Base-by-base conservation (phyloP, 2,329 filamentous ascomycete genomes). In the Akanthomyces dipterigenus region DNA sequence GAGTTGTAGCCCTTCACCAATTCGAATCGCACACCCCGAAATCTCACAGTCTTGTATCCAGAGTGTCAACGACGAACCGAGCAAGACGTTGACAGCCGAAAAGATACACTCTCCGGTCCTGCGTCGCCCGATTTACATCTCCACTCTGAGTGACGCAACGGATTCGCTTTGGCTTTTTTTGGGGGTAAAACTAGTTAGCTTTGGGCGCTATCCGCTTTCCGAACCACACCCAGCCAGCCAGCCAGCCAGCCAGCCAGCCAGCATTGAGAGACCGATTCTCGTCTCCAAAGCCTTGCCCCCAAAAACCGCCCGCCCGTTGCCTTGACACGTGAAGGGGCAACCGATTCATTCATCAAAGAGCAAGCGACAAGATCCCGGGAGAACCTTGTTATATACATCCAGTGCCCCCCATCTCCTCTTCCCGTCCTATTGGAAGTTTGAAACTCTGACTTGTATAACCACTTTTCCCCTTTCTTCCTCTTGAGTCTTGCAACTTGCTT, bases 321-420 rank as follows among this genome's bases (percentile, higher is more conserved):
- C 40, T 53, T 72, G 70, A 71, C 71, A 73, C 69, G 71, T 73
- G 71, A 73, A 73, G 72, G 67, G 65, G 45, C 22, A 48, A 50
- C 11, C 55, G 45, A 58, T 58, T 50, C 55, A 53, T 59, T 53
- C 48, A 62, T 61, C 55, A 62, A 53, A 65, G 28, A 42, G 18
- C 18, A 7, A 24, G 46, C 46, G 55, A 58, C 55, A 50, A 60
- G 57, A 60, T 60, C 48, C 57, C 57, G 57, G 57, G 36, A 45
- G 36, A 55, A 55, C 34, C 51, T 56, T 56, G 45, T 53, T 60
- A 53, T 60, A 60, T 60, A 60, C 48, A 45, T 36, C 46, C 40
- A 42, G 20, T 49, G 7, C 50, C 57, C 53, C 45, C 18, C 58
- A 40, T 46, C 36, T 36, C 26, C 50, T 22, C 50, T 34, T 43